A percentile compares a stretch with the other conserved stretches of the same genome.
Evolutionary conservation across 148 eudicot genomes (phyloP).

Genomic region (Rhododendron simsii): DNA sequence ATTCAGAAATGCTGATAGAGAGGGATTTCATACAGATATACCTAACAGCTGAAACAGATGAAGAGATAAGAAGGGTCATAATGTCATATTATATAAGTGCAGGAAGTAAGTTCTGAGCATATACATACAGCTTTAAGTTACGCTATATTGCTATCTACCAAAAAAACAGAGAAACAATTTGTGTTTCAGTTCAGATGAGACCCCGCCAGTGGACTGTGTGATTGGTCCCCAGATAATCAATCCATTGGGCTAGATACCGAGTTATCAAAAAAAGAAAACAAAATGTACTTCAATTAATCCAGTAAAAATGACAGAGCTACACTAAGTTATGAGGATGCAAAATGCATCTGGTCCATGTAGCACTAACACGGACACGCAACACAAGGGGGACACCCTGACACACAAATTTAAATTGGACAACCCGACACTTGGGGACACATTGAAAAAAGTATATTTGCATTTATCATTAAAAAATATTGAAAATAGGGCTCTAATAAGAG

Average conservation of each 20-base stretch:
- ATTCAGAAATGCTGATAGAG: neutral
- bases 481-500: neutral
- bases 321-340: neutral
- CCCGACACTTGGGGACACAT: neutral
- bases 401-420: neutral
- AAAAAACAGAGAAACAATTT: neutral
- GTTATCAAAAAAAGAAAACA: neutral
- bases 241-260: neutral
- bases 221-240: neutral
- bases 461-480: neutral
- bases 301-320: neutral
- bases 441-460: neutral
- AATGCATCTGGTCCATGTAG: neutral
- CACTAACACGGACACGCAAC: neutral
- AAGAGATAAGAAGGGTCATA: neutral
- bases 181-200: neutral
- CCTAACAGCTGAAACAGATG: neutral
- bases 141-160: neutral
- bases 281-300: neutral
- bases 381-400: neutral
- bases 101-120: neutral
- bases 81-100: neutral
- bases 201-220: neutral
- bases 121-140: neutral
- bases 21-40: neutral